Percentiles rank a stretch among this genome's conserved stretches.
These are phyloP conservation scores for Nematodospora anomalae DNA, from an alignment of 1,139 yeast genomes.

Conservation along the genomic window DNA sequence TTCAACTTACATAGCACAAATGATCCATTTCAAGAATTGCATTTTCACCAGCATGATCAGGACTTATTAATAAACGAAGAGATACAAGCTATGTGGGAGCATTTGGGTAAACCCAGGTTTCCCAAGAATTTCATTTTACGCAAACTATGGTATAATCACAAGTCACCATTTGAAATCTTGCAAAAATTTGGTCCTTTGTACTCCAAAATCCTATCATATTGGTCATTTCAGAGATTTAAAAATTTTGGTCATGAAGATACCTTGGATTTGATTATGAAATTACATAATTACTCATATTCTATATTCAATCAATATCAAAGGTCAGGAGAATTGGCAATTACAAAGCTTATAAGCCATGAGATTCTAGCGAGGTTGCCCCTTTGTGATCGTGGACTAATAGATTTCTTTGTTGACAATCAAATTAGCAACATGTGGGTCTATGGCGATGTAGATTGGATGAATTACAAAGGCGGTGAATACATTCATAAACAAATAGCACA, in stretches of 20 bases:
- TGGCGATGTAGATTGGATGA: slow-evolving; percentile 51
- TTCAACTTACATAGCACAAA: slow-evolving; percentile 32
- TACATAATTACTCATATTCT: slow-evolving; percentile 44
- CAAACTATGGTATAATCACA: slow-evolving; percentile 40
- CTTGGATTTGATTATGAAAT: slow-evolving; percentile 30
- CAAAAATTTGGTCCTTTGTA: slow-evolving; percentile 43
- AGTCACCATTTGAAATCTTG: slow-evolving; percentile 42
- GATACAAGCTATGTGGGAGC: slow-evolving; percentile 38
- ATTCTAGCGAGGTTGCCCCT: slow-evolving; percentile 42
- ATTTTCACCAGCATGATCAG: slow-evolving; percentile 19
- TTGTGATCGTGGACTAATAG: slow-evolving; percentile 42
- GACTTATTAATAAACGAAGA: slow-evolving; percentile 20
- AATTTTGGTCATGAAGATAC: slow-evolving; percentile 22
- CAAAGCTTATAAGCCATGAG: slow-evolving; percentile 42
- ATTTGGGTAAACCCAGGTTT: slow-evolving; percentile 40
- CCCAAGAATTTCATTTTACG: slow-evolving; percentile 36
- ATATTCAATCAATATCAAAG: slow-evolving; percentile 48
- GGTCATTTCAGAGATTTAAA: slow-evolving; percentile 45
- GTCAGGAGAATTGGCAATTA: slow-evolving; percentile 47
- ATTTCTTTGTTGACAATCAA: slow-evolving; percentile 25
- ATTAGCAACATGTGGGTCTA: slow-evolving; percentile 38
- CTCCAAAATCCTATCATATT: slow-evolving; percentile 41
- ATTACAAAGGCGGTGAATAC: slow-evolving; percentile 39
- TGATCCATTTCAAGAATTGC: slow-evolving; percentile 30
- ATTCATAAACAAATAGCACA: slow-evolving; percentile 27